Percentiles rank a stretch among this genome's conserved stretches.
These are phyloP conservation scores for Aspergillus carlsbadensis DNA, from an alignment of 495 filamentous ascomycete genomes.

Conservation along the genomic window DNA sequence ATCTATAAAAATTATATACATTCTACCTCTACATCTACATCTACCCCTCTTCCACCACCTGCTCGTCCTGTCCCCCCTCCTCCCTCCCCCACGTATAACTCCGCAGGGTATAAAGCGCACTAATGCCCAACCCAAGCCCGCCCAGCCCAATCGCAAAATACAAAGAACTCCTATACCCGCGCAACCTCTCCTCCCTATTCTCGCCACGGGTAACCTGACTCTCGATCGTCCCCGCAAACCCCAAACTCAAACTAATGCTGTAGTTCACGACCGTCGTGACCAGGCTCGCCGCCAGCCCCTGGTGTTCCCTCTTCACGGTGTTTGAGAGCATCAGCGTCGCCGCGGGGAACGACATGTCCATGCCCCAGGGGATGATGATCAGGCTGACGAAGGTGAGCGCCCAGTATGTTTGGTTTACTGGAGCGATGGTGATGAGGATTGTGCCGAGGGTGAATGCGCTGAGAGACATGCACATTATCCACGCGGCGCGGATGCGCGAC, in stretches of 20 bases:
- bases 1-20: no score
- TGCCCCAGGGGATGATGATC: slow-evolving; percentile 52
- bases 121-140: slow-evolving; percentile 22
- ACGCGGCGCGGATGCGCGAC: slow-evolving; percentile 30
- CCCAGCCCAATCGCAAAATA: slow-evolving; percentile 41
- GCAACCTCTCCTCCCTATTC: slow-evolving; percentile 21
- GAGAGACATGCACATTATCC: slow-evolving; percentile 53
- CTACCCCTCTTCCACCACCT: neutral
- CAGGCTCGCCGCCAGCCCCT: slow-evolving; percentile 56
- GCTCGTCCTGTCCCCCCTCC: neutral
- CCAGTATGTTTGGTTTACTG: slow-evolving; percentile 45
- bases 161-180: slow-evolving; percentile 37
- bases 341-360: slow-evolving; percentile 46
- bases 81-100: slow-evolving; percentile 1
- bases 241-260: slow-evolving; percentile 63
- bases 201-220: slow-evolving; percentile 34
- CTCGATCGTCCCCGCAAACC: slow-evolving; percentile 65
- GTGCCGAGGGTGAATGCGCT: slow-evolving; percentile 40
- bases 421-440: slow-evolving; percentile 33
- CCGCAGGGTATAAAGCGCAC: slow-evolving; percentile 12
- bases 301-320: slow-evolving; percentile 34
- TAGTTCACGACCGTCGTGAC: slow-evolving; percentile 68
- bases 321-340: slow-evolving; percentile 37
- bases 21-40: no score
- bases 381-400: slow-evolving; percentile 44